phyloP scores from a whole-genome alignment of 805 yeast genomes.

The Yarrowia sp. region DNA sequence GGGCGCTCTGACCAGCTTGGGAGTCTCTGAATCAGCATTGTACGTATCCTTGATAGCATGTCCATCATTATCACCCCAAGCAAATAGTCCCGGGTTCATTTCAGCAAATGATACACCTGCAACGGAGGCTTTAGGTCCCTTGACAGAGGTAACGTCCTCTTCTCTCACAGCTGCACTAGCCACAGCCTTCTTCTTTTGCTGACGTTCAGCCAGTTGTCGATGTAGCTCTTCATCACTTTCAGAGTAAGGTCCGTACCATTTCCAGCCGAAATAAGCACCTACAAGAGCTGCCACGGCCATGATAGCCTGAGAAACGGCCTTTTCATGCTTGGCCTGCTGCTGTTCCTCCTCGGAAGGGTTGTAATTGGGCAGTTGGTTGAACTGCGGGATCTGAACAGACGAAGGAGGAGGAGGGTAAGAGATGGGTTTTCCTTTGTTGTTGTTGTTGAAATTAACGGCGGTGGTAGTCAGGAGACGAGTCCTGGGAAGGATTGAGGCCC shows the following conservation, averaged over 20 bases:
- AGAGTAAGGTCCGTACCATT: slow-evolving; percentile 1
- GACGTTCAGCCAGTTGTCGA: neutral
- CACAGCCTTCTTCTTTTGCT: slow-evolving; percentile 5
- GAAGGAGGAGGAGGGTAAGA: slow-evolving; percentile 23
- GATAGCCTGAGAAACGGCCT: neutral
- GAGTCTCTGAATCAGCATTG: slow-evolving; percentile 29
- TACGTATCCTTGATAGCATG: slow-evolving; percentile 39
- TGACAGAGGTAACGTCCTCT: neutral
- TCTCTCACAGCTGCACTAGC: neutral
- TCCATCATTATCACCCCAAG: slow-evolving; percentile 58
- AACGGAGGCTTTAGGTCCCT: neutral
- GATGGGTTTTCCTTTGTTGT: neutral
- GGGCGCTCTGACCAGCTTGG: slow-evolving; percentile 50
- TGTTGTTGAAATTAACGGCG: too few species aligned
- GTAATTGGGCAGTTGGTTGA: neutral
- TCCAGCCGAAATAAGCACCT: slow-evolving; percentile 10
- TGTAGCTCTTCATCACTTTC: slow-evolving; percentile 8
- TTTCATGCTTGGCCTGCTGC: slow-evolving; percentile 1
- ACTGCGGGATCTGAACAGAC: neutral
- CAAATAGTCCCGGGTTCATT: slow-evolving; percentile 55
- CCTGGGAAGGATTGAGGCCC: too few species aligned
- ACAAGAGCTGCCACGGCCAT: neutral
- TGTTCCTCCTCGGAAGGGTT: slow-evolving; percentile 7
- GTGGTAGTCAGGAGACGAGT: too few species aligned
- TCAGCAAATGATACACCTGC: slow-evolving; percentile 32